Percentiles rank a stretch among this genome's conserved stretches.
phyloP scores from a whole-genome alignment of 352 stramenopile species.

The Phytophthora meadii region DNA sequence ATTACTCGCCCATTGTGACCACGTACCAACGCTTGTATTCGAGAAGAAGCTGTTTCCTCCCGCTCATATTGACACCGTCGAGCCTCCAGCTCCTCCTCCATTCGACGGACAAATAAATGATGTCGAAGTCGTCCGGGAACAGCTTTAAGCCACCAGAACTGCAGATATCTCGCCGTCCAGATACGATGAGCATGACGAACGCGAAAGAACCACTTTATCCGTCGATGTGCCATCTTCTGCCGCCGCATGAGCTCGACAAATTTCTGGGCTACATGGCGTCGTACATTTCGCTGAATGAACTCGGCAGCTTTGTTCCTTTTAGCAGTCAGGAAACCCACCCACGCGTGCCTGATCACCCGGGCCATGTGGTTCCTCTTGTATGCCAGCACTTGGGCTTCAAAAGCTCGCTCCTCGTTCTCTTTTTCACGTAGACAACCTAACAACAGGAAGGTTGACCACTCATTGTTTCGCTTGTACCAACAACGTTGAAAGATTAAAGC shows the following conservation, averaged over 20 bases:
- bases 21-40: conserved; percentile 61
- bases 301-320: conserved; percentile 40
- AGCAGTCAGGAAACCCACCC: conserved; percentile 32
- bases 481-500: conserved; percentile 75
- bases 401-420: conserved; percentile 65
- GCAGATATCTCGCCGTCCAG: conserved; percentile 47
- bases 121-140: conserved; percentile 49
- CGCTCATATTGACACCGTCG: conserved; percentile 29
- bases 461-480: conserved; percentile 85
- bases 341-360: conserved; percentile 51
- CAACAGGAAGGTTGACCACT: conserved; percentile 86
- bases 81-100: conserved; percentile 7
- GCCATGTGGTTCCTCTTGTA: conserved; percentile 58
- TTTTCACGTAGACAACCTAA: conserved; percentile 79
- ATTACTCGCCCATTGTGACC: conserved; percentile 50
- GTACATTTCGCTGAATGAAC: conserved; percentile 58
- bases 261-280: conserved; percentile 35
- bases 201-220: conserved; percentile 86
- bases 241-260: conserved; percentile 40
- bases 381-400: conserved; percentile 47
- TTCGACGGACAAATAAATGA: conserved; percentile 50
- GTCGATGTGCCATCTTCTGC: conserved; percentile 60
- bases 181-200: conserved; percentile 54
- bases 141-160: conserved; percentile 79
- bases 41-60: conserved; percentile 44